Conservation (phyloP, 2,329 filamentous ascomycete species). For the Akanthomyces uredinophilus region DNA sequence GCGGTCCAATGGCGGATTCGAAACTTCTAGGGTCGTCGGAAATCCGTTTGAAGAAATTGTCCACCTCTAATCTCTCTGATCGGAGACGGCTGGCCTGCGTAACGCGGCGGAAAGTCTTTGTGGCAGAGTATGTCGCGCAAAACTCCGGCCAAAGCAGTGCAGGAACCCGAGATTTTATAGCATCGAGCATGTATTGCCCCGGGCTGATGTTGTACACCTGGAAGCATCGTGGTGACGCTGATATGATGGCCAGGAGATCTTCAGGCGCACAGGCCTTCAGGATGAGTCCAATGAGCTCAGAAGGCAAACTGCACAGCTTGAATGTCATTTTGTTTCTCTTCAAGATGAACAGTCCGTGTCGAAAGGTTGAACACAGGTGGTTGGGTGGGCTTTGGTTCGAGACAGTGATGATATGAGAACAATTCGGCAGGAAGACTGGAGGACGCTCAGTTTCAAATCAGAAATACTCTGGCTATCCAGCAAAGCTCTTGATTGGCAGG, state of each 20-base stretch:
- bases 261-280: neutral
- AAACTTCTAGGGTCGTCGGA: neutral
- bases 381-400: too few relatives aligned
- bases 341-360: too few relatives aligned
- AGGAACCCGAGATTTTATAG: neutral
- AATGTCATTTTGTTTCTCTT: neutral
- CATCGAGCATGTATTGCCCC: neutral
- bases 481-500: too few relatives aligned
- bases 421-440: too few relatives aligned
- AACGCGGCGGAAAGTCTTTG: neutral
- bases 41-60: neutral
- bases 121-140: neutral
- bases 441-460: too few relatives aligned
- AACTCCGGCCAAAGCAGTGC: neutral
- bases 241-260: neutral
- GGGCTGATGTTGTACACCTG: neutral
- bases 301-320: neutral
- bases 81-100: neutral
- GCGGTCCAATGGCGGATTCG: neutral
- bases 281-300: neutral
- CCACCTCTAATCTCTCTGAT: too few relatives aligned
- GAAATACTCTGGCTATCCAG: too few relatives aligned
- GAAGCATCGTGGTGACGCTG: neutral
- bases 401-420: too few relatives aligned
- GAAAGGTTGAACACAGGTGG: too few relatives aligned